Evolutionary conservation across 1,284 basidiomycete species (phyloP).

Genomic region (Ganoderma meredithae): DNA sequence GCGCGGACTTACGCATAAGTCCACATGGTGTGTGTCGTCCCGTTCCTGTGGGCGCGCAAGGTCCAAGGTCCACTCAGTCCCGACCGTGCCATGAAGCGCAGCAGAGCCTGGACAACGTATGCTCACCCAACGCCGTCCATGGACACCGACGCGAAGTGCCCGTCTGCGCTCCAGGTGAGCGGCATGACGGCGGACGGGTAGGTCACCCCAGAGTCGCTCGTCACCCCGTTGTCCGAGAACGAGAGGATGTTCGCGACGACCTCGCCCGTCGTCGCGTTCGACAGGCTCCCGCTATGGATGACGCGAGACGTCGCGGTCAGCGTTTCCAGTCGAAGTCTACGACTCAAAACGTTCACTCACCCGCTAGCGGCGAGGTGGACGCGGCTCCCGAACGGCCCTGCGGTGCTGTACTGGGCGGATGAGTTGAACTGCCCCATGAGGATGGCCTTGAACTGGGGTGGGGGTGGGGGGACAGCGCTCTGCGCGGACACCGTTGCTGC

Average conservation of each 20-base stretch:
- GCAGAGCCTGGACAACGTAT: too few relatives aligned
- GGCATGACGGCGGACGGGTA: constrained; percentile 7
- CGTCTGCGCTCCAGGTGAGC: constrained; percentile 10
- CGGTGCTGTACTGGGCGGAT: neutral
- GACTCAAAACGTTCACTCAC: neutral
- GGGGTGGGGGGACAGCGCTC: neutral
- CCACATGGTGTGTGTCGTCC: too few relatives aligned
- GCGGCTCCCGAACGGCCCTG: constrained; percentile 10
- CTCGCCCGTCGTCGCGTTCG: constrained; percentile 2
- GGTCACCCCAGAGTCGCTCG: neutral
- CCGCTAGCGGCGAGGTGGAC: neutral
- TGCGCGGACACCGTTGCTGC: neutral
- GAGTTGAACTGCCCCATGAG: neutral
- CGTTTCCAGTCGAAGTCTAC: neutral
- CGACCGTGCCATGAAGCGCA: too few relatives aligned
- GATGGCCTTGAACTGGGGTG: neutral
- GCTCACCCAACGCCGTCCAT: constrained; percentile 7
- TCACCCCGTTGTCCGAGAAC: neutral
- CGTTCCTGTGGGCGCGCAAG: too few relatives aligned
- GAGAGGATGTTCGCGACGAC: constrained; percentile 7
- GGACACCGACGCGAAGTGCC: constrained; percentile 3
- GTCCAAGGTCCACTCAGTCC: neutral
- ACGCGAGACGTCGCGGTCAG: neutral
- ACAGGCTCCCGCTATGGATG: constrained; percentile 5
- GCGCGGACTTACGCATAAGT: neutral